Evolutionary conservation across 257 asterid genomes (phyloP).

Genomic region (Solanum corneliomulleri): DNA sequence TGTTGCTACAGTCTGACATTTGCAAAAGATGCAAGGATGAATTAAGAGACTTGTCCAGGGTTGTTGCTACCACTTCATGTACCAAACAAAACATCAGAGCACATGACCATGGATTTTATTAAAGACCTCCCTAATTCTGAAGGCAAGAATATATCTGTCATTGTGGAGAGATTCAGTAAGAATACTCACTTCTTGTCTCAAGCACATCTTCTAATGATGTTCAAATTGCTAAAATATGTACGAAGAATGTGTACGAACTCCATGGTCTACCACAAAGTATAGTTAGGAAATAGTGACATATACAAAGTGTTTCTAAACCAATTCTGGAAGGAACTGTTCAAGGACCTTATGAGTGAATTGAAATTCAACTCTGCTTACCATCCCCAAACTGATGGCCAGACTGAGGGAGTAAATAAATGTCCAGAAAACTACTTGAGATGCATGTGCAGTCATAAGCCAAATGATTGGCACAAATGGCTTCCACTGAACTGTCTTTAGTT

Average conservation of each 20-base stretch:
- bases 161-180: background rate
- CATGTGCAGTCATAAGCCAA: background rate
- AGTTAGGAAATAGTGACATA: background rate
- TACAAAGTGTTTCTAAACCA: background rate
- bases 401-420: background rate
- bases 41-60: background rate
- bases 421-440: background rate
- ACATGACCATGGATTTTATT: background rate
- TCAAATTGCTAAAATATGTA: background rate
- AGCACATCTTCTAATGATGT: background rate
- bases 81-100: background rate
- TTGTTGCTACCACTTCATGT: background rate
- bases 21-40: background rate
- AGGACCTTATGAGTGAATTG: background rate
- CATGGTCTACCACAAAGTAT: background rate
- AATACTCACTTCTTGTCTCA: background rate
- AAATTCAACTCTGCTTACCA: background rate
- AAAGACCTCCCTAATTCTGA: background rate
- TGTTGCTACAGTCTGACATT: background rate
- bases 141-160: background rate
- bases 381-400: background rate
- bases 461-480: background rate
- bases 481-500: background rate
- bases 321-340: background rate
- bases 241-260: background rate